These are phyloP conservation scores for Macadamia tetraphylla DNA, from an alignment of 164 flowering plant genomes.

Conservation along the genomic window DNA sequence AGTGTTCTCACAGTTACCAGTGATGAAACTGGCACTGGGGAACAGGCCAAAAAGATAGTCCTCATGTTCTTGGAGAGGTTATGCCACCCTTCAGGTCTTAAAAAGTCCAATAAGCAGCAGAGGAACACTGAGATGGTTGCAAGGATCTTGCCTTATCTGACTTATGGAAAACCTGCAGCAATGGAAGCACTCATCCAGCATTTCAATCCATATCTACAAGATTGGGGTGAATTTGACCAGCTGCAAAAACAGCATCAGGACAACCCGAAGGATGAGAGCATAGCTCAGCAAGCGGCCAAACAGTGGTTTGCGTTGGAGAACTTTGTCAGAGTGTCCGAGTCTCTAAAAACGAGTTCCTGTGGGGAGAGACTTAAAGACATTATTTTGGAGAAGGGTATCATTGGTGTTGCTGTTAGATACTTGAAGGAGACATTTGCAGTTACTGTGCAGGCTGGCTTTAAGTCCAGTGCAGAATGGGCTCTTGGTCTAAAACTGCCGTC, in stretches of 20 bases:
- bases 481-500: slow-evolving; percentile 74
- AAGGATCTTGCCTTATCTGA: slow-evolving; percentile 91
- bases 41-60: slow-evolving; percentile 96
- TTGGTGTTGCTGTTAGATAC: slow-evolving; percentile 64
- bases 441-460: slow-evolving; percentile 73
- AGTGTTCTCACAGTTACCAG: slow-evolving; percentile 66
- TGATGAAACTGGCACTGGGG: slow-evolving; percentile 80
- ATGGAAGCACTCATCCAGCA: slow-evolving; percentile 96
- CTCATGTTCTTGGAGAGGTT: slow-evolving; percentile 92
- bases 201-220: slow-evolving; percentile 75
- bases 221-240: slow-evolving; percentile 78
- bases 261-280: slow-evolving; percentile 66
- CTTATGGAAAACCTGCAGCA: slow-evolving; percentile 96
- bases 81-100: slow-evolving; percentile 70
- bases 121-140: slow-evolving; percentile 99
- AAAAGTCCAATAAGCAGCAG: slow-evolving; percentile 94
- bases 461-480: slow-evolving; percentile 70
- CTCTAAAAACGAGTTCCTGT: slow-evolving; percentile 92
- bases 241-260: slow-evolving; percentile 67
- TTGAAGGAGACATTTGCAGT: slow-evolving; percentile 69
- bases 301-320: slow-evolving; percentile 84
- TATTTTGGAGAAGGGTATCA: slow-evolving; percentile 82
- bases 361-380: slow-evolving; percentile 96
- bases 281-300: slow-evolving; percentile 61
- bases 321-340: slow-evolving; percentile 95